Percentiles rank a stretch among this genome's conserved stretches.
These are phyloP conservation scores for Epichloe aotearoae DNA, from an alignment of 2,329 filamentous ascomycete genomes.

Conservation along the genomic window DNA sequence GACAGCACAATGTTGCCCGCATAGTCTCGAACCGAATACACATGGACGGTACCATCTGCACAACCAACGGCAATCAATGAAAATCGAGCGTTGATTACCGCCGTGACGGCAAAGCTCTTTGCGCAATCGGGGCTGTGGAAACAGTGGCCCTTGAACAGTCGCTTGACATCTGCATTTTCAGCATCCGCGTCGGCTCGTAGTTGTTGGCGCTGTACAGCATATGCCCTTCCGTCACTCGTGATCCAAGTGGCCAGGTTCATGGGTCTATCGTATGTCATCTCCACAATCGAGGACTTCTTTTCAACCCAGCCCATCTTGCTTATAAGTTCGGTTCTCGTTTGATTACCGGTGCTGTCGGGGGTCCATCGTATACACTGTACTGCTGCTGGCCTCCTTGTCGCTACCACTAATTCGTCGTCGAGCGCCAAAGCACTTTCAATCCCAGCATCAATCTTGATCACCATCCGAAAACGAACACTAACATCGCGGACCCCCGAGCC, in stretches of 20 bases:
- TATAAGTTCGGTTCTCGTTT: conserved; percentile 83
- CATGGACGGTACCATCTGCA: conserved; percentile 60
- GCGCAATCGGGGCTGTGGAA: conserved; percentile 62
- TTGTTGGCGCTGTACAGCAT: conserved; percentile 69
- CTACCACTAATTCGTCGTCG: conserved; percentile 85
- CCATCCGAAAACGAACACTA: conserved; percentile 87
- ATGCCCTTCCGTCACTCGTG: conserved; percentile 73
- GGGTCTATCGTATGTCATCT: conserved; percentile 88
- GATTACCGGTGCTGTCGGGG: conserved; percentile 64
- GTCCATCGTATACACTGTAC: conserved; percentile 95
- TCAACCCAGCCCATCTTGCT: conserved; percentile 77
- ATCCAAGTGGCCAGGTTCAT: conserved; percentile 96
- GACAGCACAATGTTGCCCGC: conserved; percentile 83
- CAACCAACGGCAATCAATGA: conserved; percentile 85
- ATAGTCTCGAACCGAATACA: conserved; percentile 93
- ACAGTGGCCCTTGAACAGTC: conserved; percentile 77
- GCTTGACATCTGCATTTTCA: conserved; percentile 40
- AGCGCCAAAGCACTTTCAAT: conserved; percentile 79
- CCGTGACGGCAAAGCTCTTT: conserved; percentile 51
- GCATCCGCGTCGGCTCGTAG: conserved; percentile 23
- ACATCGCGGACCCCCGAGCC: conserved; percentile 77
- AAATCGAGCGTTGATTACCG: conserved; percentile 86
- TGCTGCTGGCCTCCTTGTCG: conserved; percentile 83
- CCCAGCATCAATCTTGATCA: conserved; percentile 93
- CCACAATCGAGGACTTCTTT: conserved; percentile 60